Percentiles rank a stretch among this genome's conserved stretches.
Conservation (phyloP, 164 flowering plant species). For the Vitis vinifera region DNA sequence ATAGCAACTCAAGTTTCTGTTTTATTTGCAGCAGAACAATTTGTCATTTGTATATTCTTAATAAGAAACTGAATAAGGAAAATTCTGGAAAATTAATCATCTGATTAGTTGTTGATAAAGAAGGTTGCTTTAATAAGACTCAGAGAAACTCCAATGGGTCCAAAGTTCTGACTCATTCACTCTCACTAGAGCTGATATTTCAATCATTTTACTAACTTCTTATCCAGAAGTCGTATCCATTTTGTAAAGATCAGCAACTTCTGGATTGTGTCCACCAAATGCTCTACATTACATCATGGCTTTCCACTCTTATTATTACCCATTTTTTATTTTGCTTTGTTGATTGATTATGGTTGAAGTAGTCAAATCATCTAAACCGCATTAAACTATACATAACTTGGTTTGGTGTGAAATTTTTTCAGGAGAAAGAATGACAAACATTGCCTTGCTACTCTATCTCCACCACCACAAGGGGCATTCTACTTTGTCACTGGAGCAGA, state of each 20-base stretch:
- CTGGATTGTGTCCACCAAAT: background rate
- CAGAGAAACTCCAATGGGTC: background rate
- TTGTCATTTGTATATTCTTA: background rate
- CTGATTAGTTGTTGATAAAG: background rate
- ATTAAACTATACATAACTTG: background rate
- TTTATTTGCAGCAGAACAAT: too few relatives aligned
- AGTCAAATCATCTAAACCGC: background rate
- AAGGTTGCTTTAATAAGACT: background rate
- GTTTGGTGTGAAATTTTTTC: conserved; percentile 18
- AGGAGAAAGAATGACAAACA: conserved; percentile 28
- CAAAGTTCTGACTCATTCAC: background rate
- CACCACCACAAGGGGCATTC: conserved; percentile 17
- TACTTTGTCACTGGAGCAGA: conserved; percentile 10
- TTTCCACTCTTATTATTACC: background rate
- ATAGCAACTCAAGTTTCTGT: background rate
- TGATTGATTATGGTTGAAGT: background rate
- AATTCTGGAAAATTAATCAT: background rate
- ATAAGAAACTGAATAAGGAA: background rate
- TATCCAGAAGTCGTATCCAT: background rate
- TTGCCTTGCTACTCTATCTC: conserved; percentile 3
- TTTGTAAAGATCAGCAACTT: background rate
- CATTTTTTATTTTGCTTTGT: background rate
- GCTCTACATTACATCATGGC: background rate
- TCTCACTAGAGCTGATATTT: background rate
- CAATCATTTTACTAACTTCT: background rate